A percentile compares a stretch with the other conserved stretches of the same genome.
Conservation (phyloP, 345 rosid species). For the Sapria himalayana region DNA sequence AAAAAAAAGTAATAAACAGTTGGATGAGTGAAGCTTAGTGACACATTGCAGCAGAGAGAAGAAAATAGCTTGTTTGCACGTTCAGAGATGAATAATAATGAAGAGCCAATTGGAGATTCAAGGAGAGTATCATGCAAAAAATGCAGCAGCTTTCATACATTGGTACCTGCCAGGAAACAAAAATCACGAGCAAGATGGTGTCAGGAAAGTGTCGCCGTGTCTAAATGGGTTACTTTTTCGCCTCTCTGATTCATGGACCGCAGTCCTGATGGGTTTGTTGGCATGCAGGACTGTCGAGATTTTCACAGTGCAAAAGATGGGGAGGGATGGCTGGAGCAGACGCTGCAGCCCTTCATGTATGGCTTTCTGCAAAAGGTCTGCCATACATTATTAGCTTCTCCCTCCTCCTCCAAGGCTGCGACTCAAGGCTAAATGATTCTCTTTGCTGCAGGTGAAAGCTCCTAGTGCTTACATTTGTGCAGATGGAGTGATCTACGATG, state of each 20-base stretch:
- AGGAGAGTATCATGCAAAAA: constrained; percentile 79
- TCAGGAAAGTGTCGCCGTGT: no score
- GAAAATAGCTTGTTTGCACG: no score
- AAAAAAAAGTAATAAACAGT: no score
- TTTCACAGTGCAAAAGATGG: constrained; percentile 95
- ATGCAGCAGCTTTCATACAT: constrained; percentile 56
- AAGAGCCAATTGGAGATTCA: constrained; percentile 52
- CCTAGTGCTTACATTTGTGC: constrained; percentile 80
- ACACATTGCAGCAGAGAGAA: no score
- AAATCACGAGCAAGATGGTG: constrained; percentile 98
- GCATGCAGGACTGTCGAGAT: constrained; percentile 68
- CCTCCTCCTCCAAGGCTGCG: no score
- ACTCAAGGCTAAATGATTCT: no score
- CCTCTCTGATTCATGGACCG: not conserved
- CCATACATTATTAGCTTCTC: no score
- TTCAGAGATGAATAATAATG: constrained; percentile 36
- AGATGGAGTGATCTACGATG: constrained; percentile 73
- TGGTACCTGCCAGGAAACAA: constrained; percentile 51
- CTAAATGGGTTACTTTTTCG: constrained; percentile 12
- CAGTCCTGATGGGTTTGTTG: not conserved
- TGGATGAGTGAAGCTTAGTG: no score
- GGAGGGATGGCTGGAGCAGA: constrained; percentile 98
- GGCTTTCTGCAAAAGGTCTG: constrained; percentile 92
- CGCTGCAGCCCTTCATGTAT: constrained; percentile 53
- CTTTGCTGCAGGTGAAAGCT: constrained; percentile 40